phyloP scores from a whole-genome alignment of 768 basidiomycete genomes.

The Amanita exitialis region DNA sequence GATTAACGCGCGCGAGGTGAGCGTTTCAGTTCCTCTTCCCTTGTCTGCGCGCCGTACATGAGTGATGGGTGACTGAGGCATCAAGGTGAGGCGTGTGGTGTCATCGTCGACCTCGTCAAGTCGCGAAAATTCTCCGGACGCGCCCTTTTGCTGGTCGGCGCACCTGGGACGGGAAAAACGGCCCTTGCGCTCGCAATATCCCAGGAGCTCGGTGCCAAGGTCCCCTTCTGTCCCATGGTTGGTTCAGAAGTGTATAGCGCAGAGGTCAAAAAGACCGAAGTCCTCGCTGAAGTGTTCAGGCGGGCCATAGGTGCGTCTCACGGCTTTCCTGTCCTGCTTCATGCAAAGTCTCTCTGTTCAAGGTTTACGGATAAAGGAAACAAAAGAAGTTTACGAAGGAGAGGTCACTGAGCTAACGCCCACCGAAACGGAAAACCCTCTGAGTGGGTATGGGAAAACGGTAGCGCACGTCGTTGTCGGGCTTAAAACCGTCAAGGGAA shows the following conservation, averaged over 20 bases:
- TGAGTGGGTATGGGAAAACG: conserved; percentile 97
- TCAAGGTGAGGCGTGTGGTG: conserved; percentile 69
- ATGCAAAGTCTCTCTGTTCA: neutral
- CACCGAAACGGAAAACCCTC: conserved; percentile 92
- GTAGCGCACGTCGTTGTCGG: conserved; percentile 97
- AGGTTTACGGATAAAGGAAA: conserved; percentile 98
- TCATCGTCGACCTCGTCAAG: conserved; percentile 83
- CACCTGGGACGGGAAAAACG: conserved; percentile 97
- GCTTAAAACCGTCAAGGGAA: conserved; percentile 87
- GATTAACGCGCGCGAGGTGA: conserved; percentile 80
- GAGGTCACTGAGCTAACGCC: conserved; percentile 97
- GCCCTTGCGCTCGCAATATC: conserved; percentile 93
- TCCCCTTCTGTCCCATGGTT: conserved; percentile 98
- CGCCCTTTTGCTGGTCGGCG: conserved; percentile 85
- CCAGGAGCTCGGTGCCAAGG: conserved; percentile 89
- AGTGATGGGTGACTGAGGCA: neutral
- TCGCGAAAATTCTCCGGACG: conserved; percentile 91
- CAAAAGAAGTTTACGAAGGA: conserved; percentile 97
- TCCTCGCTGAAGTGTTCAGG: conserved; percentile 88
- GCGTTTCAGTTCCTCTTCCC: conserved; percentile 6
- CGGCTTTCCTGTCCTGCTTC: conserved; percentile 5
- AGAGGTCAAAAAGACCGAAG: conserved; percentile 99
- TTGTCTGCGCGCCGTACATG: neutral
- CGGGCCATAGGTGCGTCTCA: conserved; percentile 80
- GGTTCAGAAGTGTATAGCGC: conserved; percentile 94